phyloP scores from a whole-genome alignment of 192 early-diverging fungal genomes.

The Linnemannia zychae region DNA sequence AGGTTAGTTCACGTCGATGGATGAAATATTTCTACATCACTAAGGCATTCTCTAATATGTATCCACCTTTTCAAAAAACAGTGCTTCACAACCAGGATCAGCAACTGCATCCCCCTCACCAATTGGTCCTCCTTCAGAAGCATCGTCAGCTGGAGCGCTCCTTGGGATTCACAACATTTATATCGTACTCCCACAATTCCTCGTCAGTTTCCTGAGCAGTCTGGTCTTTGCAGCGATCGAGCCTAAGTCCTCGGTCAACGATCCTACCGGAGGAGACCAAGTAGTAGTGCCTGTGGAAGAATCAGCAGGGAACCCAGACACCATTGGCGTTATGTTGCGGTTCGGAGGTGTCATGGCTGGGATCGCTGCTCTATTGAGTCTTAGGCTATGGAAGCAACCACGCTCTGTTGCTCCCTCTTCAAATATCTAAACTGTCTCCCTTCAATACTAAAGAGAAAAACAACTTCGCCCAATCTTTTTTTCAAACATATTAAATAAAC shows the following conservation, averaged over 20 bases:
- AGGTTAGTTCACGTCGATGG: neutral
- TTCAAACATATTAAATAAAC: neutral
- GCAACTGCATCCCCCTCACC: neutral
- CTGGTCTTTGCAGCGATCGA: conserved; percentile 87
- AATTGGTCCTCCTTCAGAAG: neutral
- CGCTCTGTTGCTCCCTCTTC: conserved; percentile 5
- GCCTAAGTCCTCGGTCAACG: conserved; percentile 8
- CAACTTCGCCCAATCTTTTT: conserved; percentile 2
- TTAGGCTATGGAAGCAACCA: conserved; percentile 54
- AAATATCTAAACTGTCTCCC: neutral
- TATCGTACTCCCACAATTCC: conserved; percentile 93
- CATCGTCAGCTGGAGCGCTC: conserved; percentile 76
- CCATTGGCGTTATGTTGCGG: conserved; percentile 69
- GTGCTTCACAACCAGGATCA: neutral
- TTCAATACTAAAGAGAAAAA: neutral
- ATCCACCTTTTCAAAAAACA: neutral
- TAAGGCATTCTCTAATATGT: neutral
- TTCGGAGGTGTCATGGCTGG: conserved; percentile 71
- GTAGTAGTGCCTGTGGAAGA: neutral
- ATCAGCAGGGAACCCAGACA: conserved; percentile 38
- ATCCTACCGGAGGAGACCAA: neutral
- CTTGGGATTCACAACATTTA: conserved; percentile 97
- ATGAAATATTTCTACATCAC: too few species aligned
- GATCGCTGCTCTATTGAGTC: conserved; percentile 58
- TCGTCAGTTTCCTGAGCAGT: conserved; percentile 86